Evolutionary conservation across 495 filamentous ascomycete species (phyloP), one percentile per base, ranked within the genome.

Genomic region (Xylaria sp.): DNA sequence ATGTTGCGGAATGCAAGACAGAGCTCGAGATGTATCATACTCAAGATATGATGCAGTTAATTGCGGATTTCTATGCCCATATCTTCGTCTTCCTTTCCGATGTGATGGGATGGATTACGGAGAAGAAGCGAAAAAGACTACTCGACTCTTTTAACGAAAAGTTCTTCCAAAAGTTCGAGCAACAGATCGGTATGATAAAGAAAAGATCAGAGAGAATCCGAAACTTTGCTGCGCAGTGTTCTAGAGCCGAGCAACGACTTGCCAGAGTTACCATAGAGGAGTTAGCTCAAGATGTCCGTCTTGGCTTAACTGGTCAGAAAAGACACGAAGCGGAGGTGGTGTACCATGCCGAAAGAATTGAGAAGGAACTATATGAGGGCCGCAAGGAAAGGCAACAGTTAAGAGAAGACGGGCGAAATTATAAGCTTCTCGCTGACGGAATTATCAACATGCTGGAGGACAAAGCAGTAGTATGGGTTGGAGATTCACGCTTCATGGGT

Each of bases 41-140:
- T 8, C 72, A 72, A 17, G 75, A 75, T 29, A 75, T 80, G 6
- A 63, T 80, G 52, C 65, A 77, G 17, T 31, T 71, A 9, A 77
- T 85, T 43, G 81, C 82, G 17, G 77, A 75, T 24, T 79, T 85
- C 41, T 87, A 86, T 70, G 73, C 83, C 5, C 74, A 85, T 57
- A 76, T 81, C 3, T 86, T 87, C 52, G 80, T 87, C 72, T 81
- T 86, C 53, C 73, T 87, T 12, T 79, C 81, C 59, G 82, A 84
- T 67, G 79, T 84, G 67, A 85, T 87, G 77, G 80, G 82, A 67
- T 86, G 83, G 81, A 84, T 85, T 76, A 78, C 82, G 35, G 72
- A 81, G 48, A 77, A 78, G 52, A 80, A 80, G 4, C 81, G 75
- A 8, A 84, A 82, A 66, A 81, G 83, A 33, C 69, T 85, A 19